Percentiles rank a stretch among this genome's conserved stretches.
These are phyloP conservation scores for Cystobasidium tubakii DNA, from an alignment of 768 basidiomycete species.

Conservation along the genomic window DNA sequence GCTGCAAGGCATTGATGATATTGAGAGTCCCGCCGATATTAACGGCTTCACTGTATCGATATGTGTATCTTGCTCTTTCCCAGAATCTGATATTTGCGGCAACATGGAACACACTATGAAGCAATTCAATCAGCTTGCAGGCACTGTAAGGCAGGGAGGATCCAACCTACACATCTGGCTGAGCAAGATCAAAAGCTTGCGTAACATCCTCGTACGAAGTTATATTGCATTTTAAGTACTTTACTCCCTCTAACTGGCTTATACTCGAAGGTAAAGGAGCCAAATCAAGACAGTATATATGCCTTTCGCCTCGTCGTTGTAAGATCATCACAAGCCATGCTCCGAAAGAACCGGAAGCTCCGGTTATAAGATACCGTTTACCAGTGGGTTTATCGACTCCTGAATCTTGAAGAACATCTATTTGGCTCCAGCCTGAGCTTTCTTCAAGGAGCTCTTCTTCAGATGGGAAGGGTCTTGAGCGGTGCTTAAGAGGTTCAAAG, in stretches of 20 bases:
- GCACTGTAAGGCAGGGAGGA: neutral
- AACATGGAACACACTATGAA: slow-evolving; percentile 21
- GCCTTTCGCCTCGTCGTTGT: slow-evolving; percentile 9
- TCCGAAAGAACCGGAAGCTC: slow-evolving; percentile 8
- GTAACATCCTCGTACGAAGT: neutral
- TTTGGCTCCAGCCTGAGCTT: neutral
- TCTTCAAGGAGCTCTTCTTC: slow-evolving; percentile 18
- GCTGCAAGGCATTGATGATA: neutral
- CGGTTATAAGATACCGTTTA: slow-evolving; percentile 26
- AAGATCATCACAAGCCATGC: slow-evolving; percentile 16
- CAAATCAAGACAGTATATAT: slow-evolving; percentile 22
- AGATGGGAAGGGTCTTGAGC: neutral
- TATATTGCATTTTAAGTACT: slow-evolving; percentile 3
- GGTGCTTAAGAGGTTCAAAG: neutral
- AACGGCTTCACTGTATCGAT: neutral
- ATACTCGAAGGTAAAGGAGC: neutral
- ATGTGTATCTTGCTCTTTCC: slow-evolving; percentile 9
- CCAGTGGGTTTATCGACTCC: slow-evolving; percentile 11
- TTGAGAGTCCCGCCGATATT: slow-evolving; percentile 18
- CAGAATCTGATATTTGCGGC: slow-evolving; percentile 8
- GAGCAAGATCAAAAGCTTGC: neutral
- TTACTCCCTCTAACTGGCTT: neutral
- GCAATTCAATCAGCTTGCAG: neutral
- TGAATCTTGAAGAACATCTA: slow-evolving; percentile 8
- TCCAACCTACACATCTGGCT: slow-evolving; percentile 23